Conservation (phyloP, 768 basidiomycete species). For the Panaeolus papilionaceus region DNA sequence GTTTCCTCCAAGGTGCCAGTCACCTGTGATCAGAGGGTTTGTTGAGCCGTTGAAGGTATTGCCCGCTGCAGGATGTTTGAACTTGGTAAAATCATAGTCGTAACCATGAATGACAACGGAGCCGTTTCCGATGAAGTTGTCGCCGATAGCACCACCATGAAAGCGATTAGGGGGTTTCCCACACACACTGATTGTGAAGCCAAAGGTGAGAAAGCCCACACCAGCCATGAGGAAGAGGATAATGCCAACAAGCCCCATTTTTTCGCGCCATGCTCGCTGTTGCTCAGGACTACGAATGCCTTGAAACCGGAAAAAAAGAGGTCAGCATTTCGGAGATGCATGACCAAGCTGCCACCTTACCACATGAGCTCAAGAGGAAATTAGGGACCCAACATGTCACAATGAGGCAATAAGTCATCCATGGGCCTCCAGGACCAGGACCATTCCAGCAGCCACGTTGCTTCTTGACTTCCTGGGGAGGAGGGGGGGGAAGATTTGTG, state of each 20-base stretch:
- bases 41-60: conserved; percentile 74
- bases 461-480: conserved; percentile 42
- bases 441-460: conserved; percentile 68
- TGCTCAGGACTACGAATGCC: conserved; percentile 91
- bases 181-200: conserved; percentile 94
- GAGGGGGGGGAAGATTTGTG: conserved; percentile 42
- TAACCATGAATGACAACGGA: conserved; percentile 95
- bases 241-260: conserved; percentile 90
- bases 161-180: conserved; percentile 85
- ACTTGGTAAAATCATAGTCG: conserved; percentile 89
- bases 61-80: conserved; percentile 80
- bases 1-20: conserved; percentile 82
- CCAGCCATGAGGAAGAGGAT: conserved; percentile 86
- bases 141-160: conserved; percentile 79
- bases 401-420: conserved; percentile 94
- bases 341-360: conserved; percentile 53
- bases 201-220: conserved; percentile 98
- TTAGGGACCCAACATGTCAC: conserved; percentile 86
- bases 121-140: conserved; percentile 69
- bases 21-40: conserved; percentile 83
- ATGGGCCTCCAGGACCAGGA: conserved; percentile 90
- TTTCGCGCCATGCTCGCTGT: conserved; percentile 98
- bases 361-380: conserved; percentile 77
- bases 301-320: conserved; percentile 35
- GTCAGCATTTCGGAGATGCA: conserved; percentile 15